Percentiles rank a stretch among this genome's conserved stretches.
These are phyloP conservation scores for Aspergillus hancockii DNA, from an alignment of 495 filamentous ascomycete genomes.

Conservation along the genomic window DNA sequence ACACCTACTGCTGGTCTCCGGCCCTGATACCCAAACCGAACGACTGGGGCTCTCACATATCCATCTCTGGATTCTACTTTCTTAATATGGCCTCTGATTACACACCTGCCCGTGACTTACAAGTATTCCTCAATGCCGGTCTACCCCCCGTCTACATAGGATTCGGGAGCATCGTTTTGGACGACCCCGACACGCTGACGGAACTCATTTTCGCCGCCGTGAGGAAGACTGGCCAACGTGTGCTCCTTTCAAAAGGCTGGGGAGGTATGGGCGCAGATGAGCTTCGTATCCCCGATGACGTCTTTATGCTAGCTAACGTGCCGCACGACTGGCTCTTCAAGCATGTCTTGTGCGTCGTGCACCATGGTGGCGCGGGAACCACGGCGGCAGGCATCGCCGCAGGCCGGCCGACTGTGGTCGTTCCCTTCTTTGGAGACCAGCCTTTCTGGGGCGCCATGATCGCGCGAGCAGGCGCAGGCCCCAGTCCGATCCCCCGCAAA, in stretches of 20 bases:
- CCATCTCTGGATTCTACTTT: conserved; percentile 71
- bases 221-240: conserved; percentile 60
- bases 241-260: conserved; percentile 76
- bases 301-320: conserved; percentile 73
- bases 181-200: conserved; percentile 65
- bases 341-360: no score
- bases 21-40: conserved; percentile 72
- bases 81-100: conserved; percentile 59
- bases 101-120: conserved; percentile 60
- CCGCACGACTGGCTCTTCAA: conserved; percentile 85
- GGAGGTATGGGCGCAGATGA: conserved; percentile 65
- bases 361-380: conserved; percentile 80
- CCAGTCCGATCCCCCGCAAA: no score
- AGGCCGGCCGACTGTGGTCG: no score
- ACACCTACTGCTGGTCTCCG: conserved; percentile 66
- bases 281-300: conserved; percentile 58
- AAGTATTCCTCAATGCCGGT: conserved; percentile 60
- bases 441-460: no score
- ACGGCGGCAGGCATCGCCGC: conserved; percentile 76
- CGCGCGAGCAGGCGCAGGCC: no score
- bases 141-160: conserved; percentile 74
- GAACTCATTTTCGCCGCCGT: conserved; percentile 66
- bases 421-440: no score
- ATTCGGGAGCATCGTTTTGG: conserved; percentile 76
- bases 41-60: conserved; percentile 73